Evolutionary conservation across 129 eudicot genomes (phyloP).

Genomic region (Flaveria bidentis): DNA sequence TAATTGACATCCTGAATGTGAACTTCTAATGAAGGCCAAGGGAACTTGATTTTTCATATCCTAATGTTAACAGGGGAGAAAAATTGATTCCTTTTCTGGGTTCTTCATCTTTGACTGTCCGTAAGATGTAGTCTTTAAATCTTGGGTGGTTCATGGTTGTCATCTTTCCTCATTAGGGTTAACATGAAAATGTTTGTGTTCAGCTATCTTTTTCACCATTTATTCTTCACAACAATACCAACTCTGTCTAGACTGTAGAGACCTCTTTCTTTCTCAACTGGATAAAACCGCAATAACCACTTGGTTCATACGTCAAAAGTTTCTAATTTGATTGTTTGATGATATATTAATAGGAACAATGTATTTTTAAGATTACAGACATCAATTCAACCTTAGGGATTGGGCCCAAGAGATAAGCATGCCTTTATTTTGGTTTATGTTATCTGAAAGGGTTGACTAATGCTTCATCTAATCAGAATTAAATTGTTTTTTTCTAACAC

Average conservation of each 20-base stretch:
- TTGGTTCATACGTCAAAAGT: slow-evolving; percentile 25
- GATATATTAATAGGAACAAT: slow-evolving; percentile 47
- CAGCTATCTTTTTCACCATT: background rate
- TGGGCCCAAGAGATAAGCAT: slow-evolving; percentile 59
- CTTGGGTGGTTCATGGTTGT: background rate
- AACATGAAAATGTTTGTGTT: background rate
- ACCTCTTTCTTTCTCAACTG: slow-evolving; percentile 15
- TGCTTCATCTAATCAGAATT: slow-evolving; percentile 9
- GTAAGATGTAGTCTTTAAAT: slow-evolving; percentile 4
- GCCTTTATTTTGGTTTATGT: slow-evolving; percentile 38
- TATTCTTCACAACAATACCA: background rate
- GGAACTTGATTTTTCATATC: slow-evolving; percentile 10
- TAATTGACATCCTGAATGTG: background rate
- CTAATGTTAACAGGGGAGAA: background rate
- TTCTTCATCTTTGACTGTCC: slow-evolving; percentile 1
- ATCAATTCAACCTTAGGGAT: slow-evolving; percentile 52
- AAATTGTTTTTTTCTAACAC: background rate
- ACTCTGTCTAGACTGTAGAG: slow-evolving; percentile 4
- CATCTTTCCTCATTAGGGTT: slow-evolving; percentile 1
- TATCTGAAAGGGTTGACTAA: slow-evolving; percentile 26
- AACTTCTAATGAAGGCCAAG: background rate
- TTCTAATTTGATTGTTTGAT: slow-evolving; percentile 42
- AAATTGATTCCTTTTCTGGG: background rate
- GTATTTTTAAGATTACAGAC: slow-evolving; percentile 52
- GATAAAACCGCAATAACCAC: slow-evolving; percentile 17